Conservation (phyloP, 805 yeast genomes). For the Zygoascus flipseniorum region DNA sequence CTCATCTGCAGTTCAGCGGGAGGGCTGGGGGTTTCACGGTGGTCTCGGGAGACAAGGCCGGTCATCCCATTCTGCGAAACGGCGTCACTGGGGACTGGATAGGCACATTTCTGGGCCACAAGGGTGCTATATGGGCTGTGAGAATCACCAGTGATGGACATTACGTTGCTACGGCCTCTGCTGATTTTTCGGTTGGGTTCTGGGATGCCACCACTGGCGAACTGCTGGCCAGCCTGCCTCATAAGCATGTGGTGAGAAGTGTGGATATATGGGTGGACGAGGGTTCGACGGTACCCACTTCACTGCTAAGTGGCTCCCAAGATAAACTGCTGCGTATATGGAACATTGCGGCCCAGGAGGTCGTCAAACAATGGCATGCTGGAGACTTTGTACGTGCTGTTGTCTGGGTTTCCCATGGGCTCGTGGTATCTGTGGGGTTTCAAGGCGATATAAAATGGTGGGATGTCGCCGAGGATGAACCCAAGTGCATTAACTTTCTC, state of each 20-base stretch:
- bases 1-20: slow-evolving; percentile 24
- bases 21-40: slow-evolving; percentile 14
- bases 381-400: slow-evolving; percentile 16
- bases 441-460: slow-evolving; percentile 23
- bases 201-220: slow-evolving; percentile 19
- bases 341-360: slow-evolving; percentile 11
- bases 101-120: slow-evolving; percentile 29
- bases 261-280: slow-evolving; percentile 14
- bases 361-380: slow-evolving; percentile 16
- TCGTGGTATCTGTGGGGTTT: slow-evolving; percentile 17
- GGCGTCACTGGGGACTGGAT: slow-evolving; percentile 31
- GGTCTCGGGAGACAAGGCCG: slow-evolving; percentile 29
- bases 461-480: slow-evolving; percentile 17
- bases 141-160: slow-evolving; percentile 18
- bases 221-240: slow-evolving; percentile 12
- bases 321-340: slow-evolving; percentile 21
- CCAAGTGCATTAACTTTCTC: slow-evolving; percentile 2
- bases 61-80: slow-evolving; percentile 27
- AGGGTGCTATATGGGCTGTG: slow-evolving; percentile 29
- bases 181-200: slow-evolving; percentile 26
- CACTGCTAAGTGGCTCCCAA: slow-evolving; percentile 22
- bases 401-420: slow-evolving; percentile 18
- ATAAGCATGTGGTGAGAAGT: slow-evolving; percentile 19
- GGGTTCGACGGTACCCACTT: background rate
- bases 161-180: slow-evolving; percentile 25